Conservation (phyloP, 2,329 filamentous ascomycete species). For the Colletotrichum falcatum region DNA sequence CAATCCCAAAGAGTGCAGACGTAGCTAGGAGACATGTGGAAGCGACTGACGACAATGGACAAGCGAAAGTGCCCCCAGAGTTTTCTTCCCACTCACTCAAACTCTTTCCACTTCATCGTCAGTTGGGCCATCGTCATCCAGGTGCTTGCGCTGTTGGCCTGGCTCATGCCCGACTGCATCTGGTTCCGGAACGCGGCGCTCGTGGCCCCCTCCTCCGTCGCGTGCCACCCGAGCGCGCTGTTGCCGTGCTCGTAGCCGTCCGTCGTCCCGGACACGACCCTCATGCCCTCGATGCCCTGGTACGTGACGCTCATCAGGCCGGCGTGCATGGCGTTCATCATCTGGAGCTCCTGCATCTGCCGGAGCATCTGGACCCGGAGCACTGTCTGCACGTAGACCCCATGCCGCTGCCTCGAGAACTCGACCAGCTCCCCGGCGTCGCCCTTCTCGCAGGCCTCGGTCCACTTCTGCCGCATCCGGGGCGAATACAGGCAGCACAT, state of each 20-base stretch:
- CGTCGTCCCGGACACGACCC: constrained; percentile 45
- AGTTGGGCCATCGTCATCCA: constrained; percentile 7
- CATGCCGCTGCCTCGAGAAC: constrained; percentile 23
- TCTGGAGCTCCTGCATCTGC: constrained; percentile 40
- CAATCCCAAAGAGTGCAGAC: not conserved
- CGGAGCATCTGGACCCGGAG: constrained; percentile 24
- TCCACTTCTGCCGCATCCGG: constrained; percentile 39
- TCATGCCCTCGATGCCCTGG: constrained; percentile 47
- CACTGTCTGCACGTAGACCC: constrained; percentile 36
- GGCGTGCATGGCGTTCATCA: constrained; percentile 44
- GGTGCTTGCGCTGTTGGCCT: constrained; percentile 11
- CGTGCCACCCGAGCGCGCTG: constrained; percentile 51
- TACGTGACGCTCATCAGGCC: constrained; percentile 51
- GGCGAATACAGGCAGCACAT: constrained; percentile 42
- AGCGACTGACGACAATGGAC: not conserved
- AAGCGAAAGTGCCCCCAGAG: not conserved
- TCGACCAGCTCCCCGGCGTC: not conserved
- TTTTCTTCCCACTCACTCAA: not conserved
- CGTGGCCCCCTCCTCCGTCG: constrained; percentile 50
- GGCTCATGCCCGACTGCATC: constrained; percentile 24
- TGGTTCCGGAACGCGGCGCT: constrained; percentile 22
- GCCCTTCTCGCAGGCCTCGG: constrained; percentile 27
- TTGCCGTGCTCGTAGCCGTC: constrained; percentile 51
- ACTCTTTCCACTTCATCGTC: constrained; percentile 3
- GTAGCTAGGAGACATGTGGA: not conserved